Evolutionary conservation across 495 filamentous ascomycete species (phyloP), one percentile per base, ranked within the genome.

Genomic region (Xylaria acuta): DNA sequence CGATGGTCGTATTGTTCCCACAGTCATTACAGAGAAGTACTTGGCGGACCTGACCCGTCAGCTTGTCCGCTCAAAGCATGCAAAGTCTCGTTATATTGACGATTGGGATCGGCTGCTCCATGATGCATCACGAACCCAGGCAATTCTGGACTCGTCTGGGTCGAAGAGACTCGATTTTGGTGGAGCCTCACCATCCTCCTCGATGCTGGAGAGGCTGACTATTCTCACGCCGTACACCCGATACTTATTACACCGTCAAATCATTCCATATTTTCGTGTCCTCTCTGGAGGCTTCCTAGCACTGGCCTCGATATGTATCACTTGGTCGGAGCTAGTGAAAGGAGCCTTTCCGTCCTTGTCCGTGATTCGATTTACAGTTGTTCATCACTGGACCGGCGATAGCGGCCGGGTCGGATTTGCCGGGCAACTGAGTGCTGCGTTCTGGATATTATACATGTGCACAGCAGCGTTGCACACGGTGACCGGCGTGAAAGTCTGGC

Each of bases 361-460:
- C 3, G 85, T 97, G 64, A 92, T 99, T 76, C 90, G 91, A 63
- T 87, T 95, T 67, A 97, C 92, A 3, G 90, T 99, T 16, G 87
- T 97, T 25, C 94, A 96, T 60, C 91, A 96, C 73, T 90, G 88
- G 67, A 85, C 87, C 63, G 85, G 84, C 40, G 84, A 88, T 5
- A 84, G 86, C n/a, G 90, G 90, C 51, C 88, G 91, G 34, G 87
- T 97, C 75, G 92, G 92, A 16, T 92, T 98, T 73, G 90, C 91
- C 12, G 92, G 94, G 41, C 96, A 99, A 78, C 80, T 93, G 59
- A 92, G 93, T 62, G 91, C 95, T 12, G 91, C 93, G 12, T 82
- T 90, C 40, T 99, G 96, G 96, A 90, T 99, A 74, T 81, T 94
- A 34, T 99, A 98, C 84, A 98, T 98, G 95, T 86, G 83, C 78